Base-by-base conservation (phyloP, 805 yeast species). In the Priceomyces castillae region DNA sequence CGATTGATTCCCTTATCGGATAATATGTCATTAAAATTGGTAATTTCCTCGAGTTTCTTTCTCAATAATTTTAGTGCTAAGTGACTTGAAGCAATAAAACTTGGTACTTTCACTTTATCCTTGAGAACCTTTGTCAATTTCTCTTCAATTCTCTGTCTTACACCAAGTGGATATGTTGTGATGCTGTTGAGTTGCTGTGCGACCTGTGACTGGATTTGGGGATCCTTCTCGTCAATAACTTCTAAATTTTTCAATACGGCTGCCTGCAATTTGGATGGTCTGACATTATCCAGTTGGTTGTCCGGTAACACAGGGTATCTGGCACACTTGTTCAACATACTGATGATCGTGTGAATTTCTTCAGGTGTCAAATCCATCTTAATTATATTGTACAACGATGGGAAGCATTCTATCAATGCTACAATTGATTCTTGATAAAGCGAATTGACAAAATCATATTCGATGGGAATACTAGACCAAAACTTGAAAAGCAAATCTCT, bases 251-350 rank as follows among this genome's bases (percentile, higher is more conserved):
- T 67, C 22, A 87, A 55, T 1, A 87, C 80, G 0, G 80, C 65
- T 1, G 54, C 48, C 56, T 90, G 98, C 34, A 92, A 64, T 7
- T 73, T 70, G 0, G 97, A 78, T 18, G 75, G 77, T 15, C 62
- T 59, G 16, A 19, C 54, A 33, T 70, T 65, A 57, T 89, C 96
- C 3, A 65, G 58, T 26, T 69, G 69, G 48, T 70, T 71, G 23
- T 71, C 78, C 7, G 89, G 85, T 30, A 88, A 67, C 10, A 85
- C 73, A 1, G 95, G 95, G 59, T 85, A 89, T 33, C 86, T 67
- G 1, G 86, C 78, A 44, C 89, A 80, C 12, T 81, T 71, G 52
- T 78, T 79, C 54, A 92, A 73, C 4, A 82, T 64, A n/a, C 65
- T 66, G 30, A 88, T 60, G n/a, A 85, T 68, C 17, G 60, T 66